A percentile compares a stretch with the other conserved stretches of the same genome.
These are phyloP conservation scores for Cucumis melo DNA, from an alignment of 306 rosid species.

Conservation along the genomic window DNA sequence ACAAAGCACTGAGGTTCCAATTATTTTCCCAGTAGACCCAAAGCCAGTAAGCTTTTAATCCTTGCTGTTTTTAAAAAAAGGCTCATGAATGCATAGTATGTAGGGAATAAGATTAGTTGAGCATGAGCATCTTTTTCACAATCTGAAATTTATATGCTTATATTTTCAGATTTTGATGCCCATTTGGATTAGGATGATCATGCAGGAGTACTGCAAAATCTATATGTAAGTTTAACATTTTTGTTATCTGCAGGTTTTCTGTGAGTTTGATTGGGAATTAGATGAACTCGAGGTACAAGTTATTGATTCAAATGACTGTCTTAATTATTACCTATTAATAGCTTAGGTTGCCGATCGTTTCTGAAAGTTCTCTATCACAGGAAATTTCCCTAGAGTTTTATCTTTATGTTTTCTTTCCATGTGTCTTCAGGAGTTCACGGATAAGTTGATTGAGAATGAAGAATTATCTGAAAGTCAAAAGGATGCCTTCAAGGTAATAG, in stretches of 20 bases:
- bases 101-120: not conserved
- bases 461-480: slow-evolving; percentile 50
- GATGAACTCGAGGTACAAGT: slow-evolving; percentile 65
- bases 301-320: not conserved
- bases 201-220: slow-evolving; percentile 3
- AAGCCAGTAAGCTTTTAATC: slow-evolving; percentile 48
- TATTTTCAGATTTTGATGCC: slow-evolving; percentile 6
- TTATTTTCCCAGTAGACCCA: slow-evolving; percentile 53
- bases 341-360: not conserved
- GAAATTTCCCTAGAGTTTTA: not conserved
- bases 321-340: not conserved
- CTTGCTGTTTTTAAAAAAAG: not conserved
- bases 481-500: slow-evolving; percentile 58
- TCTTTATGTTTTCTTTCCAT: not conserved
- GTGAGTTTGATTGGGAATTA: slow-evolving; percentile 87
- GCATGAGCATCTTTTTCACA: slow-evolving; percentile 2
- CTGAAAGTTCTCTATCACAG: not conserved
- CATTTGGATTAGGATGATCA: slow-evolving; percentile 5
- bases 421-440: slow-evolving; percentile 54
- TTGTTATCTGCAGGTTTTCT: slow-evolving; percentile 41
- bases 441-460: slow-evolving; percentile 53
- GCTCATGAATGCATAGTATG: not conserved
- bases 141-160: slow-evolving; percentile 2
- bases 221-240: not conserved
- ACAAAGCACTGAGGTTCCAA: slow-evolving; percentile 78